Evolutionary conservation across 257 asterid genomes (phyloP).

Genomic region (Leptodermis oblonga): DNA sequence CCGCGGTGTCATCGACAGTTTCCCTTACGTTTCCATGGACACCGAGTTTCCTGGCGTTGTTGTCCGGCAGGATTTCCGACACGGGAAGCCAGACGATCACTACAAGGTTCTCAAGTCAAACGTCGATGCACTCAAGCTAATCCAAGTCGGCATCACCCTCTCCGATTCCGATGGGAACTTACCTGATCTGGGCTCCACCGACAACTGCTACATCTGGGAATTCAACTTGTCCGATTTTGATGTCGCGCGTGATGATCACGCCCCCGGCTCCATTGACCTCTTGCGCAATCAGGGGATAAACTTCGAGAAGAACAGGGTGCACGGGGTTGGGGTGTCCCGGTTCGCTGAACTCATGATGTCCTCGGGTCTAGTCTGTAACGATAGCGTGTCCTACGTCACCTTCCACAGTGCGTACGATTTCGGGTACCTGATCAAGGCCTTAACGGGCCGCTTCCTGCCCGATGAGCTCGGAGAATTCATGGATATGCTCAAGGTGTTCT

Average conservation of each 20-base stretch:
- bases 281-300: slow-evolving; percentile 60
- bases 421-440: slow-evolving; percentile 62
- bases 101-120: slow-evolving; percentile 56
- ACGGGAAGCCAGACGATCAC: slow-evolving; percentile 39
- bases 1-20: slow-evolving; percentile 38
- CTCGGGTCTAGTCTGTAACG: slow-evolving; percentile 64
- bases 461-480: slow-evolving; percentile 42
- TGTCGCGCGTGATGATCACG: slow-evolving; percentile 43
- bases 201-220: slow-evolving; percentile 57
- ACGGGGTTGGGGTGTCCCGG: slow-evolving; percentile 40
- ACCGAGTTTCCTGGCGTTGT: slow-evolving; percentile 83
- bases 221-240: slow-evolving; percentile 70
- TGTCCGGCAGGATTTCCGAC: slow-evolving; percentile 36
- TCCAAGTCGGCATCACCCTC: slow-evolving; percentile 77
- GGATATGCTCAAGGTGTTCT: slow-evolving; percentile 43
- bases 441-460: slow-evolving; percentile 54
- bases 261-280: slow-evolving; percentile 56
- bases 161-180: slow-evolving; percentile 58
- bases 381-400: slow-evolving; percentile 46
- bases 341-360: slow-evolving; percentile 71
- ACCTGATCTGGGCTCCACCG: slow-evolving; percentile 43
- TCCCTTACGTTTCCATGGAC: slow-evolving; percentile 60
- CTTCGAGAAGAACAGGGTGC: slow-evolving; percentile 34
- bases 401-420: slow-evolving; percentile 79
- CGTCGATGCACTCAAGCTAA: slow-evolving; percentile 68